A percentile compares a stretch with the other conserved stretches of the same genome.
phyloP scores from a whole-genome alignment of 2,329 filamentous ascomycete genomes.

The Teratosphaeria destructans region DNA sequence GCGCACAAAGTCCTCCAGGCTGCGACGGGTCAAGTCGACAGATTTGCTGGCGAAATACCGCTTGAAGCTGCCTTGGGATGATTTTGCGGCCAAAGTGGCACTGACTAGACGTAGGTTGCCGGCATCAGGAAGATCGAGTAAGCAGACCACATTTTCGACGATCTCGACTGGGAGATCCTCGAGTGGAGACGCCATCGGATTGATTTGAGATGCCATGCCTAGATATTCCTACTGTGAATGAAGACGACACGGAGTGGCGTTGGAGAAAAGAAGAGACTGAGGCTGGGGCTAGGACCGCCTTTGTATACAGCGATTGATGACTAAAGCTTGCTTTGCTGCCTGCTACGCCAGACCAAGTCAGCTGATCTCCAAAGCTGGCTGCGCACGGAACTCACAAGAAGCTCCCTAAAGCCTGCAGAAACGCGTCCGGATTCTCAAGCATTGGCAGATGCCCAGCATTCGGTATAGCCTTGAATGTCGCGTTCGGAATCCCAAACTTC shows the following conservation, averaged over 20 bases:
- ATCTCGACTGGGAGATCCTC: not conserved
- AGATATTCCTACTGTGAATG: not conserved
- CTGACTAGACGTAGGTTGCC: not conserved
- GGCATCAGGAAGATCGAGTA: not conserved
- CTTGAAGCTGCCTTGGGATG: not conserved
- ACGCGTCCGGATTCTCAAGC: conserved; percentile 61
- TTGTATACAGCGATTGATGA: not conserved
- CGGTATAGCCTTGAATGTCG: conserved; percentile 55
- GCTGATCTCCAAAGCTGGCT: not conserved
- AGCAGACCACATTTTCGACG: not conserved
- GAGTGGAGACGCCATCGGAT: not conserved
- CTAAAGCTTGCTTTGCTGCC: not conserved
- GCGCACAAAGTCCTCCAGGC: not conserved
- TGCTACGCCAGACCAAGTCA: not conserved
- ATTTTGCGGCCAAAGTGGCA: not conserved
- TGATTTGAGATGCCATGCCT: not conserved
- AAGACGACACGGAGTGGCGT: not conserved
- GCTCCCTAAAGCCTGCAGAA: conserved; percentile 51
- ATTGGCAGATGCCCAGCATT: conserved; percentile 73
- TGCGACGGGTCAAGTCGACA: not conserved
- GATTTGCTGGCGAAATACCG: not conserved
- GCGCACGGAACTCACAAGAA: conserved; percentile 38
- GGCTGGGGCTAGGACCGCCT: not conserved
- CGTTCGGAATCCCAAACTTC: conserved; percentile 44
- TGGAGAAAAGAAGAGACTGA: not conserved